Conservation (phyloP, 106 monocot species). For the Hemerocallis citrina region DNA sequence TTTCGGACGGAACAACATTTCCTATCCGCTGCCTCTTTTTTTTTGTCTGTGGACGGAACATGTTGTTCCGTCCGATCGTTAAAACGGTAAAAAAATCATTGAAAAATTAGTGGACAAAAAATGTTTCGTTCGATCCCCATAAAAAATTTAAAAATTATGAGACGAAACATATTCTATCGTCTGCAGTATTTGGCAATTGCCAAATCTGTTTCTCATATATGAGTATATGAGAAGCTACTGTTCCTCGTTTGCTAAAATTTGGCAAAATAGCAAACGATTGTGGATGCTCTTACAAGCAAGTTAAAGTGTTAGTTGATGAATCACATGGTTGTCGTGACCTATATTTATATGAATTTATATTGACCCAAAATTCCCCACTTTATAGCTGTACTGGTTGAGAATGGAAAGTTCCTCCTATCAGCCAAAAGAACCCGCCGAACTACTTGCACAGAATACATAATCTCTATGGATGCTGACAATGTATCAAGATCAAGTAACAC, state of each 20-base stretch:
- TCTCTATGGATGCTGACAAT: slow-evolving; percentile 58
- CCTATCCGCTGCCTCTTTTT: no score
- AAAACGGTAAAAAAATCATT: no score
- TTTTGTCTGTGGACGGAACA: no score
- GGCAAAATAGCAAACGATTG: background rate
- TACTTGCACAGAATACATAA: slow-evolving; percentile 67
- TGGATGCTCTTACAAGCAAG: background rate
- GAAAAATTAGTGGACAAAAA: no score
- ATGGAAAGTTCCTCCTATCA: slow-evolving; percentile 73
- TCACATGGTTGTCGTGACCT: background rate
- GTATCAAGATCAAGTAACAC: slow-evolving; percentile 53
- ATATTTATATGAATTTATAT: background rate
- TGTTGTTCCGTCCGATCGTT: no score
- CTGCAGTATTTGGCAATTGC: background rate
- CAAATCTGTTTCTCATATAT: background rate
- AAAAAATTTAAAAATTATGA: background rate
- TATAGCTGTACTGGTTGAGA: slow-evolving; percentile 58
- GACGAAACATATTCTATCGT: background rate
- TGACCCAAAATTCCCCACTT: background rate
- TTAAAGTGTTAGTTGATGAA: background rate
- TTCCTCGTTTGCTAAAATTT: background rate
- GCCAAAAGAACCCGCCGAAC: slow-evolving; percentile 49
- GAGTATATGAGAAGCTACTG: background rate
- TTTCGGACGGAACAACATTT: no score
- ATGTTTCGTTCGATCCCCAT: no score